phyloP scores from a whole-genome alignment of 345 rosid species.

The Excoecaria agallocha region DNA sequence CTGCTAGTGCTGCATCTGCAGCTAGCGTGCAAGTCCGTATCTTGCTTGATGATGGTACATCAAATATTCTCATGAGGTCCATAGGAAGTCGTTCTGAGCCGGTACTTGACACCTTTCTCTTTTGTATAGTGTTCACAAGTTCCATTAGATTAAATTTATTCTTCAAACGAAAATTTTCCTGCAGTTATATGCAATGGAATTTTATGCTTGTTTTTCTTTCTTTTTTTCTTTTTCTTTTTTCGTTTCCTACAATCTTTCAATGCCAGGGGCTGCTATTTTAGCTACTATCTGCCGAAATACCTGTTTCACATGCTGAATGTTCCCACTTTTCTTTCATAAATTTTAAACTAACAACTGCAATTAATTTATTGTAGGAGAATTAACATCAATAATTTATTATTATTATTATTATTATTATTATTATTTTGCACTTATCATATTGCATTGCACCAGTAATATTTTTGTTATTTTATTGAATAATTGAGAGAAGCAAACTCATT shows the following conservation, averaged over 20 bases:
- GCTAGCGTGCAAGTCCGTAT: slow-evolving; percentile 98
- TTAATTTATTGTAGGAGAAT: neutral
- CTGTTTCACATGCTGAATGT: neutral
- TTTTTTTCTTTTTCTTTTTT: neutral
- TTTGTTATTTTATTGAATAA: slow-evolving; percentile 1
- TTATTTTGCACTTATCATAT: neutral
- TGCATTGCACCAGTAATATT: neutral
- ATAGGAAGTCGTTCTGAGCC: slow-evolving; percentile 90
- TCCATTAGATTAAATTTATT: neutral
- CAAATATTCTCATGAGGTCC: slow-evolving; percentile 94
- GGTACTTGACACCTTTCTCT: slow-evolving; percentile 44
- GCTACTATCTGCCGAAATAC: neutral
- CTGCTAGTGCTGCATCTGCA: slow-evolving; percentile 88
- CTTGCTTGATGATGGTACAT: slow-evolving; percentile 97
- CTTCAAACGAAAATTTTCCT: slow-evolving; percentile 6
- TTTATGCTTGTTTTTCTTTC: neutral
- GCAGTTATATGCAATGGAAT: neutral
- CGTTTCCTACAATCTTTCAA: neutral
- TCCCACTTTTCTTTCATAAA: neutral
- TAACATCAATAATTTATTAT: neutral
- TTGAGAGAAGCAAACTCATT: neutral
- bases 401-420: neutral
- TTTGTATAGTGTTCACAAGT: slow-evolving; percentile 10
- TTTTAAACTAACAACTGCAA: neutral
- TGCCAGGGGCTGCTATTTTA: neutral